Evolutionary conservation across 2,329 filamentous ascomycete species (phyloP).

Genomic region (Beauveria sp.): DNA sequence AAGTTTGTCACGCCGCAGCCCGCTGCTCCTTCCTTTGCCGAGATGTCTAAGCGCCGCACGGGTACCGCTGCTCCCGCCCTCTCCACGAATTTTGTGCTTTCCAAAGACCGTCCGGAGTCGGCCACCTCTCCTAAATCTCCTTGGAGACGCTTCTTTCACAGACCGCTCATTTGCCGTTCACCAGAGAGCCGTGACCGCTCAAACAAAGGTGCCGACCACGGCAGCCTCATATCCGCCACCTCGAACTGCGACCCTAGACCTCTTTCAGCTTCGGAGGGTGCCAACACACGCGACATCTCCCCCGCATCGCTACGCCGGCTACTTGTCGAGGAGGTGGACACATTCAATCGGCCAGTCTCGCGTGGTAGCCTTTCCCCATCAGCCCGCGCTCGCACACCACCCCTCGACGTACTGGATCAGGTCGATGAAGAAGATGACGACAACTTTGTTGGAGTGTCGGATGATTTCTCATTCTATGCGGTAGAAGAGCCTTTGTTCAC

Average conservation of each 20-base stretch:
- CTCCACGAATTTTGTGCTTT: conserved; percentile 35
- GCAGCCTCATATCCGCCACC: conserved; percentile 22
- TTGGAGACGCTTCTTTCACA: conserved; percentile 38
- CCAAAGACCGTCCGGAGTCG: conserved; percentile 28
- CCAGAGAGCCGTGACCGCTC: neutral
- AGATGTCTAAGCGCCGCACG: conserved; percentile 25
- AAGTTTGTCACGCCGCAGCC: conserved; percentile 66
- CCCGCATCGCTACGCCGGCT: conserved; percentile 48
- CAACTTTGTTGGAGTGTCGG: neutral
- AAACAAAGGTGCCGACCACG: conserved; percentile 17
- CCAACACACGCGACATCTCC: conserved; percentile 44
- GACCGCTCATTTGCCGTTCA: neutral
- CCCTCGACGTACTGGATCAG: neutral
- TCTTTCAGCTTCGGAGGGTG: conserved; percentile 21
- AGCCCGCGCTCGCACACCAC: neutral
- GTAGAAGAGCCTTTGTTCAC: neutral
- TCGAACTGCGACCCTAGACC: conserved; percentile 21
- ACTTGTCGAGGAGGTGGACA: conserved; percentile 1
- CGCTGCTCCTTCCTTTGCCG: conserved; percentile 15
- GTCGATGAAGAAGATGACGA: conserved; percentile 9
- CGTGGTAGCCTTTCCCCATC: neutral
- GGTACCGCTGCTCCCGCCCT: conserved; percentile 25
- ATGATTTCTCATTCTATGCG: neutral
- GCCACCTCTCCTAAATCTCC: conserved; percentile 15
- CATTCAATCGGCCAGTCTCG: neutral